These are phyloP conservation scores for Punica granatum DNA, from an alignment of 345 rosid species.

Conservation along the genomic window DNA sequence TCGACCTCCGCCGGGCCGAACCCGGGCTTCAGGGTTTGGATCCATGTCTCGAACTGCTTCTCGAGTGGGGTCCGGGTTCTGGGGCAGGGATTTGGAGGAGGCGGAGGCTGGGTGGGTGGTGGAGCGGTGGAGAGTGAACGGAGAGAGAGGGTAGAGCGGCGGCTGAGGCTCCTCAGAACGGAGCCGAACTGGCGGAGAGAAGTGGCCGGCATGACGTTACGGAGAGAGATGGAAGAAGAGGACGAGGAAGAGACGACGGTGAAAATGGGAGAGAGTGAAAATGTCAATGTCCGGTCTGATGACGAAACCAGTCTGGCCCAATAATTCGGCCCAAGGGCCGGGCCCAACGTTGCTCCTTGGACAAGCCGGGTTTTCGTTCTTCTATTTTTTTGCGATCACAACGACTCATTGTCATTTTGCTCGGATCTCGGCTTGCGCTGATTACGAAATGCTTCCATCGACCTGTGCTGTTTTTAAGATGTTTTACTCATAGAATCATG, in stretches of 20 bases:
- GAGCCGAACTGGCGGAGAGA: conserved; percentile 10
- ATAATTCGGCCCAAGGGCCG: not conserved
- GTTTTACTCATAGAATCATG: too few relatives aligned
- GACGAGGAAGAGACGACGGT: not conserved
- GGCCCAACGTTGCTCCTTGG: too few relatives aligned
- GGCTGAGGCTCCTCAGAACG: conserved; percentile 3
- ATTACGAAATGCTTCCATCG: too few relatives aligned
- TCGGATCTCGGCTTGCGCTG: too few relatives aligned
- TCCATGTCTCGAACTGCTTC: conserved; percentile 77
- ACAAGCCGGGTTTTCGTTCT: too few relatives aligned
- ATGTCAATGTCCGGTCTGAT: not conserved
- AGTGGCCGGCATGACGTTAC: not conserved
- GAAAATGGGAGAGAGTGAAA: not conserved
- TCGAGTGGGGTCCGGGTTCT: conserved; percentile 66
- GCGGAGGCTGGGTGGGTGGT: conserved; percentile 18
- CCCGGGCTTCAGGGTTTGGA: conserved; percentile 68
- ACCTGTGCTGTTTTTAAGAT: too few relatives aligned
- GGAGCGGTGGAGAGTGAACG: conserved; percentile 13
- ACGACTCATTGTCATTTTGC: too few relatives aligned
- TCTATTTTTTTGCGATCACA: too few relatives aligned
- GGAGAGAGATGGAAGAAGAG: too few relatives aligned
- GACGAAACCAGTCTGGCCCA: not conserved
- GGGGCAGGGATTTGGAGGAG: conserved; percentile 15
- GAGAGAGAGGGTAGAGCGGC: conserved; percentile 7
- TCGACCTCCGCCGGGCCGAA: conserved; percentile 66